Evolutionary conservation across 2,329 filamentous ascomycete genomes (phyloP), one percentile per base, ranked within the genome.

Genomic region (Apiospora koreana): DNA sequence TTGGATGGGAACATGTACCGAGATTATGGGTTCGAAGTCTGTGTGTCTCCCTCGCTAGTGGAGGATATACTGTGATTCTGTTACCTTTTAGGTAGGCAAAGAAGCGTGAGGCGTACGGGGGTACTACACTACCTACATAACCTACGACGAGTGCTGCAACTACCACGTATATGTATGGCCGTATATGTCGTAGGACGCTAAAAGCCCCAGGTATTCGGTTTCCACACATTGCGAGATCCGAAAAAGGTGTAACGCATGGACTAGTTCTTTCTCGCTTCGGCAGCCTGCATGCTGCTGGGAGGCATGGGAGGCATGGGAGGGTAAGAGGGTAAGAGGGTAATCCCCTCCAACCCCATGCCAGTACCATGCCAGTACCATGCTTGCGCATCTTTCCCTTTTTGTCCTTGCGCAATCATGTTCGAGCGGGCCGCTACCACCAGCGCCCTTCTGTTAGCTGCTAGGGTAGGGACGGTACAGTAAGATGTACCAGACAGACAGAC

Each of bases 121-220:
- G n/a, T n/a, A n/a, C n/a, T n/a, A n/a, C n/a, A n/a, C n/a, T n/a
- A n/a, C n/a, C n/a, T n/a, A n/a, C n/a, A n/a, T n/a, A n/a, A n/a
- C n/a, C n/a, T n/a, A n/a, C n/a, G n/a, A n/a, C n/a, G n/a, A n/a
- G n/a, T n/a, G n/a, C n/a, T n/a, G n/a, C n/a, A n/a, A n/a, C n/a
- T n/a, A n/a, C n/a, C n/a, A n/a, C n/a, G n/a, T 58, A 38, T 62
- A 62, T 38, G 54, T n/a, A n/a, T 62, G 54, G 18, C 28, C 31
- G 31, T 62, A 38, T 38, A 62, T 10, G 54, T n/a, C 18, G 50
- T 35, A 58, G 50, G 28, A 58, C 54, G 54, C 54, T 62, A 46
- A 25, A 46, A 28, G 65, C 65, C 65, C 42, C 65, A 67, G 65
- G 65, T 67, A 67, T 46, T 43, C 65, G 65, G 65, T 67, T 67